Evolutionary conservation across 2,329 filamentous ascomycete species (phyloP), one percentile per base, ranked within the genome.

Genomic region (Hymenoscyphus albidus): DNA sequence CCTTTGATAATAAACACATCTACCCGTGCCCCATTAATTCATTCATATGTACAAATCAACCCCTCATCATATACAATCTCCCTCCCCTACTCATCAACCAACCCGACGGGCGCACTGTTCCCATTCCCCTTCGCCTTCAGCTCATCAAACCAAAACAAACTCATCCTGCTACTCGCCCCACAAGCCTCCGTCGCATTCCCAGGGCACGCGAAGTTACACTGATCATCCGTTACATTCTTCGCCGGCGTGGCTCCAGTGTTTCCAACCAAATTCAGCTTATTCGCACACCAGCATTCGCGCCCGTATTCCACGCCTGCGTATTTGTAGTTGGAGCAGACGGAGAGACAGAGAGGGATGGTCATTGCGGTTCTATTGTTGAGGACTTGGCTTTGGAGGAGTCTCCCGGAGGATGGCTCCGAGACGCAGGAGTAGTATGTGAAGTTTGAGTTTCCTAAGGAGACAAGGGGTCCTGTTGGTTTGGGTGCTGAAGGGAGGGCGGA

Each of bases 231-330:
- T 12, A 70, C 54, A 51, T 70, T 70, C 2, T 18, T 42, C 4
- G 40, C 51, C 1, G 39, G 35, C 18, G 32, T 40, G 3, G 55
- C 55, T 31, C 59, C 38, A 22, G 27, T n/a, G 27, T 42, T 42
- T 2, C 57, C 38, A 1, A 13, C 57, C 10, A 59, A 44, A 35
- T 67, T 69, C 13, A 74, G 55, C 0, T 63, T 62, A 59, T 77
- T 71, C 16, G 75, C 77, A 59, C 78, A 80, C 71, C 76, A 79
- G 70, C 80, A 81, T 67, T 80, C 74, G 0, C 71, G 69, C 7
- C 76, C 76, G 62, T 77, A 77, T 70, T 79, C 77, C 18, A 79
- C 69, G 2, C 78, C 78, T 5, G 75, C 76, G 63, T 76, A 78
- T 13, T 67, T 62, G 68, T 74, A 77, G 18, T 69, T 66, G 61